Conservation (phyloP, 257 asterid species). For the Coffea eugenioides region DNA sequence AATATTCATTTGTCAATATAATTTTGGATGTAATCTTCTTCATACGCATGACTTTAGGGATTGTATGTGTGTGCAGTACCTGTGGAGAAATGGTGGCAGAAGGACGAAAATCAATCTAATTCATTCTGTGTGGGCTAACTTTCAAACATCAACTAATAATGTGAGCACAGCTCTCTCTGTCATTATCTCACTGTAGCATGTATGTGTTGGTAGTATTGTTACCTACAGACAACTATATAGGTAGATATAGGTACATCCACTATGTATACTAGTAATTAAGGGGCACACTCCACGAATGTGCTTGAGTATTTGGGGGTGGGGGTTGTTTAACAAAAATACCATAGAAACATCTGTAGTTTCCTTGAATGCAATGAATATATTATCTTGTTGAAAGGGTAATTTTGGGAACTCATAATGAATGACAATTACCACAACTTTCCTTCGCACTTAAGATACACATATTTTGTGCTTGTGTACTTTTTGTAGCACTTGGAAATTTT, state of each 20-base stretch:
- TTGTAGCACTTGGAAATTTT: background rate
- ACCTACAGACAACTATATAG: too few species aligned
- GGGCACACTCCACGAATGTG: too few species aligned
- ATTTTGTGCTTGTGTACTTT: background rate
- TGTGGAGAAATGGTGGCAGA: constrained; percentile 82
- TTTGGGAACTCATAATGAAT: too few species aligned
- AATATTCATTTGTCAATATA: constrained; percentile 16
- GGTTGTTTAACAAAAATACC: too few species aligned
- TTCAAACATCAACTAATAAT: constrained; percentile 78
- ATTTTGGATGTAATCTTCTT: constrained; percentile 12
- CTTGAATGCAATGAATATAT: too few species aligned
- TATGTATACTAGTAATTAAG: too few species aligned
- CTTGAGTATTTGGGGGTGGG: too few species aligned
- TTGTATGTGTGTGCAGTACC: constrained; percentile 42
- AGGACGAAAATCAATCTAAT: constrained; percentile 58
- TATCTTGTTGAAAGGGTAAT: too few species aligned
- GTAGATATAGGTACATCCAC: too few species aligned
- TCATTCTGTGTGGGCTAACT: constrained; percentile 95
- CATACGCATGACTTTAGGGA: constrained; percentile 19
- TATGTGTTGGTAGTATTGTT: background rate
- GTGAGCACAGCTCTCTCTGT: constrained; percentile 37
- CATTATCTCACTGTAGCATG: background rate
- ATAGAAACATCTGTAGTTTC: too few species aligned
- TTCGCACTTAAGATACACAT: too few species aligned
- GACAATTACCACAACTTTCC: too few species aligned